Evolutionary conservation across 1,284 basidiomycete genomes (phyloP).

Genomic region (Apiotrichum laibachii): DNA sequence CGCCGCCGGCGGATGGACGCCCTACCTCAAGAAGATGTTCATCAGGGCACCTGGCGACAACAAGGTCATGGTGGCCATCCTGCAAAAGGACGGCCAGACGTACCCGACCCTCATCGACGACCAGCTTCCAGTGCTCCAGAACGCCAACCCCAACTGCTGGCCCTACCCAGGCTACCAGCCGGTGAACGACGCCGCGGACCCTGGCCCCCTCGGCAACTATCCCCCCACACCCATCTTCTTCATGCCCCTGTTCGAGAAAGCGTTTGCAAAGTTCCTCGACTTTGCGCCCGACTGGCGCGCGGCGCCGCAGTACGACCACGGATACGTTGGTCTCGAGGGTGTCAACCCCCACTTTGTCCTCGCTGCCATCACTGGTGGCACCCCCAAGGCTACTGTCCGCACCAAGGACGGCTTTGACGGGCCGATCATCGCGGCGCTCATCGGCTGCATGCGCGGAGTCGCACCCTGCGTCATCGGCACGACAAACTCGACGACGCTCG

Average conservation of each 20-base stretch:
- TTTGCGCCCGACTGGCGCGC: constrained; percentile 11
- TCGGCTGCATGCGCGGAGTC: constrained; percentile 18
- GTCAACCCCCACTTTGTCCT: constrained; percentile 16
- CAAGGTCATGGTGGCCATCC: constrained; percentile 6
- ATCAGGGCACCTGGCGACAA: background rate
- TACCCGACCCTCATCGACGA: constrained; percentile 22
- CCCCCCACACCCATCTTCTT: constrained; percentile 23
- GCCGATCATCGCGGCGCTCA: constrained; percentile 12
- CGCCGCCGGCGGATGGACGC: constrained; percentile 17
- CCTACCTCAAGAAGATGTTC: constrained; percentile 16
- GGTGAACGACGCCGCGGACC: constrained; percentile 18
- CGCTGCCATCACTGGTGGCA: constrained; percentile 22
- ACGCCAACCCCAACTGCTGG: constrained; percentile 17
- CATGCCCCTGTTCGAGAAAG: constrained; percentile 28
- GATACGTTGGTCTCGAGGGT: constrained; percentile 17
- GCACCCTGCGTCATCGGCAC: constrained; percentile 20
- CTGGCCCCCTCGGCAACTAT: constrained; percentile 11
- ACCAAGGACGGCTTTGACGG: constrained; percentile 9
- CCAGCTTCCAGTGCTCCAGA: constrained; percentile 17
- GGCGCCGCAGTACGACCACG: constrained; percentile 1
- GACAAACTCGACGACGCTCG: constrained; percentile 12
- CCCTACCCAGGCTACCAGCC: constrained; percentile 24
- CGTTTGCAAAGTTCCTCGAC: constrained; percentile 27
- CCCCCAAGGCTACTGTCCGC: constrained; percentile 10
- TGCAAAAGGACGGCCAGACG: constrained; percentile 18